phyloP scores from a whole-genome alignment of 257 asterid species.

The Datura wrightii region DNA sequence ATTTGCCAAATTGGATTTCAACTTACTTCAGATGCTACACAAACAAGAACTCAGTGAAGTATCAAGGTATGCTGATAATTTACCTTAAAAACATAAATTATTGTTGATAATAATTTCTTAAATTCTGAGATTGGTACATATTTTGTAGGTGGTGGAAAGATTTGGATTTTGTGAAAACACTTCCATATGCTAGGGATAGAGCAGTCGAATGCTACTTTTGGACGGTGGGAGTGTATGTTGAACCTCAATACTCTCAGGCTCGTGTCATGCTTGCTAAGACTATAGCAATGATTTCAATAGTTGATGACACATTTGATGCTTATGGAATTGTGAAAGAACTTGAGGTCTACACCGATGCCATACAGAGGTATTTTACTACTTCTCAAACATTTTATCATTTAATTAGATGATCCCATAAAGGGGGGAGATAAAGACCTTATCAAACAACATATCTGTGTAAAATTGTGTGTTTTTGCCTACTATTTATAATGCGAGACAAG shows the following conservation, averaged over 20 bases:
- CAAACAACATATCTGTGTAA: too few species aligned
- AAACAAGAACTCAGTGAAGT: not conserved
- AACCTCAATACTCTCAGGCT: not conserved
- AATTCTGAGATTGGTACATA: not conserved
- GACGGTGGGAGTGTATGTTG: constrained; percentile 8
- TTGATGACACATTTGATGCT: too few species aligned
- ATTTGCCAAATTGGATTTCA: not conserved
- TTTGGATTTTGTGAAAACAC: not conserved
- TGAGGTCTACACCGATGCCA: too few species aligned
- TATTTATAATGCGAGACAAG: too few species aligned
- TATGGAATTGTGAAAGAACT: too few species aligned
- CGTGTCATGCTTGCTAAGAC: not conserved
- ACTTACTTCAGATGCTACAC: not conserved
- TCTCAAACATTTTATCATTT: too few species aligned
- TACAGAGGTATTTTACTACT: too few species aligned
- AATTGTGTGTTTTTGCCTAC: too few species aligned
- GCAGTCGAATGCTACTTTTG: not conserved
- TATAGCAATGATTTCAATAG: too few species aligned
- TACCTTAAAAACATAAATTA: not conserved
- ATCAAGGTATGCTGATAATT: not conserved
- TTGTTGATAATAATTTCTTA: not conserved
- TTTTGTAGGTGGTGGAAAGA: not conserved
- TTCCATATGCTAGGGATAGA: not conserved
- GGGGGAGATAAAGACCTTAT: too few species aligned
- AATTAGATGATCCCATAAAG: too few species aligned